Conservation (phyloP, 2,329 filamentous ascomycete genomes). For the Biscogniauxia marginata region DNA sequence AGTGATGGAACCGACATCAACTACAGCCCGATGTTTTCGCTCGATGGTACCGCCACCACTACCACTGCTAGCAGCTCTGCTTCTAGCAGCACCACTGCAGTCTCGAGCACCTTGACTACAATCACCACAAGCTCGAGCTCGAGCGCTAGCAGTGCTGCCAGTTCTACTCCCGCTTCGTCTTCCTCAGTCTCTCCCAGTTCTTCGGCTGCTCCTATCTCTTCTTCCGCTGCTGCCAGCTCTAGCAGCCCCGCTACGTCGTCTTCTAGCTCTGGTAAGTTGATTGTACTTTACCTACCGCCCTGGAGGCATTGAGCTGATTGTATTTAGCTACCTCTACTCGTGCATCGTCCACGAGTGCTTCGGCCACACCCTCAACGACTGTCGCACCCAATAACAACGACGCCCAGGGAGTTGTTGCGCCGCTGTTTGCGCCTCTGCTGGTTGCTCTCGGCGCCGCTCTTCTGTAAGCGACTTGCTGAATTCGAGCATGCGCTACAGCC, state of each 20-base stretch:
- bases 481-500: not conserved
- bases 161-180: conserved; percentile 3
- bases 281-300: not conserved
- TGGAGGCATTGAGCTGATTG: conserved; percentile 6
- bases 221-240: conserved; percentile 18
- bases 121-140: conserved; percentile 11
- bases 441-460: conserved; percentile 24
- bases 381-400: conserved; percentile 28
- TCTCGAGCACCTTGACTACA: conserved; percentile 10
- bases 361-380: conserved; percentile 15
- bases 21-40: conserved; percentile 43
- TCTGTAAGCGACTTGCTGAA: conserved; percentile 15
- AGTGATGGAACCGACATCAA: conserved; percentile 40
- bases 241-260: conserved; percentile 3
- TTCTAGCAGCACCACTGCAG: conserved; percentile 3
- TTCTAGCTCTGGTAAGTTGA: conserved; percentile 19
- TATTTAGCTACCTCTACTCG: conserved; percentile 13
- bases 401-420: conserved; percentile 24
- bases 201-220: conserved; percentile 17
- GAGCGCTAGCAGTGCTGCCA: conserved; percentile 3
- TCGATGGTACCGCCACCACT: conserved; percentile 28
- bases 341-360: conserved; percentile 11
- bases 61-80: conserved; percentile 10
- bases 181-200: not conserved
- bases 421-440: conserved; percentile 28